A percentile compares a stretch with the other conserved stretches of the same genome.
These are phyloP conservation scores for Aciculosporium take DNA, from an alignment of 2,329 filamentous ascomycete species.

Conservation along the genomic window DNA sequence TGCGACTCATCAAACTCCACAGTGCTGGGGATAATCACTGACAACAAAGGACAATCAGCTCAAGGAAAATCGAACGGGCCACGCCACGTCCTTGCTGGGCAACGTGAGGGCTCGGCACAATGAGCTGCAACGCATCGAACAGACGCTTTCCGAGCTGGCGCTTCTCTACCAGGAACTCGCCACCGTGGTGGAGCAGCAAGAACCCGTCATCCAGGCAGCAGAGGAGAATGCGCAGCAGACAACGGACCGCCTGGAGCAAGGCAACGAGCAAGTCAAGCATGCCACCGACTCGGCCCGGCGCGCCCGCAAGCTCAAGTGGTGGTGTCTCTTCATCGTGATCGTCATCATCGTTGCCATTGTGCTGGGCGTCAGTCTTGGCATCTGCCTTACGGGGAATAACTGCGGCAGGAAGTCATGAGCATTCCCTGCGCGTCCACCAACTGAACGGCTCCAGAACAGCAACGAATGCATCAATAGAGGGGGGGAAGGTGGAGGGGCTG, in stretches of 20 bases:
- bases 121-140: slow-evolving; percentile 68
- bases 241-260: slow-evolving; percentile 51
- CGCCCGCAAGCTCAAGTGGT: slow-evolving; percentile 69
- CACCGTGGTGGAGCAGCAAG: slow-evolving; percentile 59
- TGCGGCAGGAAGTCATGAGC: slow-evolving; percentile 4
- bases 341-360: slow-evolving; percentile 43
- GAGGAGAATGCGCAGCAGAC: slow-evolving; percentile 54
- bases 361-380: slow-evolving; percentile 39
- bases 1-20: too few relatives aligned
- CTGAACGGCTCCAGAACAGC: too few relatives aligned
- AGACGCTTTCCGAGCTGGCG: slow-evolving; percentile 56
- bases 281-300: slow-evolving; percentile 53
- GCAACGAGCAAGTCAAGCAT: slow-evolving; percentile 53
- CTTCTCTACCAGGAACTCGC: slow-evolving; percentile 62
- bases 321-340: slow-evolving; percentile 48
- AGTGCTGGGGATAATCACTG: neutral
- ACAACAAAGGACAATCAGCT: slow-evolving; percentile 34
- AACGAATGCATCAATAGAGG: neutral
- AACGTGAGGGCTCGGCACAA: slow-evolving; percentile 72
- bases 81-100: slow-evolving; percentile 59
- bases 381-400: slow-evolving; percentile 23
- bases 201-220: slow-evolving; percentile 44
- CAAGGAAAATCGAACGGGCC: slow-evolving; percentile 58
- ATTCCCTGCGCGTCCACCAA: too few relatives aligned
- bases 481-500: too few relatives aligned